These are phyloP conservation scores for Stentor roeselii DNA, from an alignment of 73 alveolate genomes.

Conservation along the genomic window DNA sequence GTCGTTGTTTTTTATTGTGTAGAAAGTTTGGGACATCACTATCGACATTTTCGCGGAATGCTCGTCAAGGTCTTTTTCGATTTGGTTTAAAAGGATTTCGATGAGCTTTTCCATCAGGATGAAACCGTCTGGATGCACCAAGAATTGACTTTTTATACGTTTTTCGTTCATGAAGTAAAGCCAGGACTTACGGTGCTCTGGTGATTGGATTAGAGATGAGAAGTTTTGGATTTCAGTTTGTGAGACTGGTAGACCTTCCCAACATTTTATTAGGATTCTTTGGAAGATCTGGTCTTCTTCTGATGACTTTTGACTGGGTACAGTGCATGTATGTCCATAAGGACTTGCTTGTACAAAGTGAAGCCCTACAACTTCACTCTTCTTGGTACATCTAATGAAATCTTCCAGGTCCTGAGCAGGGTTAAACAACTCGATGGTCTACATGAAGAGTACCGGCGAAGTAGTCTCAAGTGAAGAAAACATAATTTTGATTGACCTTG, in stretches of 20 bases:
- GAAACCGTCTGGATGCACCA: not conserved
- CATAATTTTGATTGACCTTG: not conserved
- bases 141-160: not conserved
- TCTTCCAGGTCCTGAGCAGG: not conserved
- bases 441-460: not conserved
- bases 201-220: not conserved
- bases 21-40: constrained; percentile 1
- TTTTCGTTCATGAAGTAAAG: not conserved
- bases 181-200: not conserved
- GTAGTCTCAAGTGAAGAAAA: not conserved
- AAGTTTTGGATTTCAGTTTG: not conserved
- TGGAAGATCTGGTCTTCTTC: not conserved
- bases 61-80: not conserved
- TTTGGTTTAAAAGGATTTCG: not conserved
- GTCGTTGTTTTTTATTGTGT: not conserved
- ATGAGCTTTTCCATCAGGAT: not conserved
- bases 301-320: not conserved
- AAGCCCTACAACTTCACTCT: too few relatives aligned
- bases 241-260: not conserved
- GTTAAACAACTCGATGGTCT: constrained; percentile 9
- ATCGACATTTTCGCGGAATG: not conserved
- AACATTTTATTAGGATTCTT: not conserved
- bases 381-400: not conserved
- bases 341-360: not conserved
- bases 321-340: not conserved